phyloP scores from a whole-genome alignment of 176 grass and related monocot species.

The Elymus sibiricus region DNA sequence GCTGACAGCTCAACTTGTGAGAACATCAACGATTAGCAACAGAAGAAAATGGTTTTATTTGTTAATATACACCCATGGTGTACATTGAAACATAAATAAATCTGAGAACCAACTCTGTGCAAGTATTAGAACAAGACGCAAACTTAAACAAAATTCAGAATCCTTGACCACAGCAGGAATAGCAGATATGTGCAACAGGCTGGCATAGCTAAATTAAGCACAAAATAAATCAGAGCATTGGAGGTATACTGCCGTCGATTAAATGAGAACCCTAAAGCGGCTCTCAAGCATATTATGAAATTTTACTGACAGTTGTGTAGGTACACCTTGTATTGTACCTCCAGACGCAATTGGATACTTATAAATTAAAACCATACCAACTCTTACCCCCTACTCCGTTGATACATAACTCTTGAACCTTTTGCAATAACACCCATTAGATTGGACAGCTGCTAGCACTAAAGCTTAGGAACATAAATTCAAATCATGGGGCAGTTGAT shows the following conservation, averaged over 20 bases:
- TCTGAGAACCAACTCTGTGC: background rate
- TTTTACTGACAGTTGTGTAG: background rate
- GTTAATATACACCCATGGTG: background rate
- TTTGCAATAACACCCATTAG: background rate
- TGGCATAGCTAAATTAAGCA: background rate
- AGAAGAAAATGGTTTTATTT: background rate
- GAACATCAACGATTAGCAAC: background rate
- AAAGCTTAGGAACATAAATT: background rate
- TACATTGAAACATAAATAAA: background rate
- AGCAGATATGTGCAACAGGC: background rate
- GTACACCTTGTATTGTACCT: background rate
- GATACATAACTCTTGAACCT: background rate
- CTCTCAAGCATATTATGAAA: background rate
- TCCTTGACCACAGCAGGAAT: constrained; percentile 6
- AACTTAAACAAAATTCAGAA: background rate
- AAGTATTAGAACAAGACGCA: background rate
- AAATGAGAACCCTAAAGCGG: background rate
- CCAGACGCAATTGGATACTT: background rate
- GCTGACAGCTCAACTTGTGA: background rate
- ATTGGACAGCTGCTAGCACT: background rate
- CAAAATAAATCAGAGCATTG: background rate
- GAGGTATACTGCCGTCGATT: background rate
- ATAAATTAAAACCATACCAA: background rate
- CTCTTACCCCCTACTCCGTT: background rate
- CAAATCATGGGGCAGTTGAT: background rate